These are phyloP conservation scores for Aurantiochytrium sp. DNA, from an alignment of 108 stramenopile genomes.

Conservation along the genomic window DNA sequence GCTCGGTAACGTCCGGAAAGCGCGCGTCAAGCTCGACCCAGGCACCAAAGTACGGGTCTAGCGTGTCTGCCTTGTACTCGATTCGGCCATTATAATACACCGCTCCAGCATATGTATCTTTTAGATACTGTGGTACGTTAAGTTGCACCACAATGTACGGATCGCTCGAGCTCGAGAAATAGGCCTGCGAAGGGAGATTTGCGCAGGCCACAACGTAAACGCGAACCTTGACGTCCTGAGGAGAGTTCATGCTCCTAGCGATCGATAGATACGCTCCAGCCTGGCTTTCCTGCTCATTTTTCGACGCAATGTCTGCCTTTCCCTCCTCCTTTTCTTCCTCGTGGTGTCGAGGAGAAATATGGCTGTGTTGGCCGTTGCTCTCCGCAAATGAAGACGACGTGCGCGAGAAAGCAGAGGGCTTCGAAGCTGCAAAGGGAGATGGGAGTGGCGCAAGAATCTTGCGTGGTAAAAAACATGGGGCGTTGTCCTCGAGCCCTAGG, in stretches of 20 bases:
- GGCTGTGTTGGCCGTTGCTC: too few species aligned
- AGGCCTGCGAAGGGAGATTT: not conserved
- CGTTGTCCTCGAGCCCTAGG: too few species aligned
- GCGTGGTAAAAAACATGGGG: not conserved
- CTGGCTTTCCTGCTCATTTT: not conserved
- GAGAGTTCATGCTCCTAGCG: not conserved
- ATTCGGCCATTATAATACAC: not conserved
- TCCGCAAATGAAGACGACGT: not conserved
- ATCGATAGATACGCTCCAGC: not conserved
- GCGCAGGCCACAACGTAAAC: conserved; percentile 1
- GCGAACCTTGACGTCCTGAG: not conserved
- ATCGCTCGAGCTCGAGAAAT: not conserved
- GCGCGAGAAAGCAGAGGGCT: not conserved
- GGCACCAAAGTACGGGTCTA: not conserved
- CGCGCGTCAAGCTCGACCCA: conserved; percentile 7
- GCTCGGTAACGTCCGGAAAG: not conserved
- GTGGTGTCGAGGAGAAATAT: too few species aligned
- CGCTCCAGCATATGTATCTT: not conserved
- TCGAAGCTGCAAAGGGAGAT: not conserved
- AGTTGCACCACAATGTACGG: not conserved
- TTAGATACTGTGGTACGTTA: not conserved
- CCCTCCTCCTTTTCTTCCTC: not conserved
- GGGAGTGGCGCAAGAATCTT: not conserved
- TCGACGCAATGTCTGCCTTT: not conserved
- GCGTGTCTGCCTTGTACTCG: not conserved